These are phyloP conservation scores for Castanea sativa DNA, from an alignment of 306 rosid species.

Conservation along the genomic window DNA sequence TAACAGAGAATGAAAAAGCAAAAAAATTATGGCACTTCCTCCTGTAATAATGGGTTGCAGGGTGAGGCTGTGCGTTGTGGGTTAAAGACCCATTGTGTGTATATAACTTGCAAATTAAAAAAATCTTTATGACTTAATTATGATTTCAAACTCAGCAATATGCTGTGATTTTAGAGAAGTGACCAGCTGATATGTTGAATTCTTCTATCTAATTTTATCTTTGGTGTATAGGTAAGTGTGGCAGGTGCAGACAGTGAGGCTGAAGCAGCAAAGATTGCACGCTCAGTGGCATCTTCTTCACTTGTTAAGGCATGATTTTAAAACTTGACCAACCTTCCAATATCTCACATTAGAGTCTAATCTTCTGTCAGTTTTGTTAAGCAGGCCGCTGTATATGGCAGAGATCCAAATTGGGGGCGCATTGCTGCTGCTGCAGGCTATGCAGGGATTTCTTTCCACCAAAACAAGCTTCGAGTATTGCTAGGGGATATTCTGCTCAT, in stretches of 20 bases:
- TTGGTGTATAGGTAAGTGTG: conserved; percentile 62
- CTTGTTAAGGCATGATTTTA: conserved; percentile 67
- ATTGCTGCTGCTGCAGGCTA: conserved; percentile 92
- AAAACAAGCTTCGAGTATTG: conserved; percentile 64
- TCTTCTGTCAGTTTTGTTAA: conserved; percentile 15
- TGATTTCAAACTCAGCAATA: not conserved
- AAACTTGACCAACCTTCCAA: conserved; percentile 8
- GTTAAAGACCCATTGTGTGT: too few relatives aligned
- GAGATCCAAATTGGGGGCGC: conserved; percentile 99
- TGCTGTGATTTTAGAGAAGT: conserved; percentile 17
- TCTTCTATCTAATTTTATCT: conserved; percentile 12
- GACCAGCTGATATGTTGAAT: not conserved
- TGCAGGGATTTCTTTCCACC: conserved; percentile 76
- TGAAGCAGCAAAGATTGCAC: conserved; percentile 90
- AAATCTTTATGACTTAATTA: not conserved
- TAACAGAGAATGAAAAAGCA: not conserved
- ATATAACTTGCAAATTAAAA: too few relatives aligned
- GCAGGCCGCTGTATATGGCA: conserved; percentile 87
- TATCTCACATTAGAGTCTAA: conserved; percentile 9
- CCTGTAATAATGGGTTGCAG: too few relatives aligned
- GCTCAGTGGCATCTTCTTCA: conserved; percentile 84
- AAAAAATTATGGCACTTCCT: not conserved
- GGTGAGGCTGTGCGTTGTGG: too few relatives aligned
- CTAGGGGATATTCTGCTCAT: conserved; percentile 81
- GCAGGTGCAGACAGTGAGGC: conserved; percentile 70